These are phyloP conservation scores for Linderniella brevidens DNA, from an alignment of 257 asterid genomes.

Conservation along the genomic window DNA sequence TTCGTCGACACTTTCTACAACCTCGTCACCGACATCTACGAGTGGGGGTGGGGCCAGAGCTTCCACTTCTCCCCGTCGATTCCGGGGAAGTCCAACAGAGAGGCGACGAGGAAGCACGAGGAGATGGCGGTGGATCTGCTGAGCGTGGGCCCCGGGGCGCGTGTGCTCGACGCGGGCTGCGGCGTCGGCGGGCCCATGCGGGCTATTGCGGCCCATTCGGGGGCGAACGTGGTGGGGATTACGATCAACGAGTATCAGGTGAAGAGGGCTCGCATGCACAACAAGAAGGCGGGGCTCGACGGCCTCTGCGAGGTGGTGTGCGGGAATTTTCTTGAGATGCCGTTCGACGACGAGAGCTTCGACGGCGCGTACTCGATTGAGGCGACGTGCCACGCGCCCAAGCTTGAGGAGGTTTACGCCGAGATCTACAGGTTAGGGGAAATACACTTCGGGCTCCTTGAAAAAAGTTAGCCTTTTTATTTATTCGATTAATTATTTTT, in stretches of 20 bases:
- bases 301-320: conserved; percentile 52
- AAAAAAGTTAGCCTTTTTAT: too few species aligned
- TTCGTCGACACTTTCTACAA: conserved; percentile 76
- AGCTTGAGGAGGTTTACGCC: conserved; percentile 43
- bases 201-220: conserved; percentile 69
- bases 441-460: too few species aligned
- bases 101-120: conserved; percentile 64
- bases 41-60: conserved; percentile 89
- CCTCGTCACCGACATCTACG: conserved; percentile 71
- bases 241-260: conserved; percentile 79
- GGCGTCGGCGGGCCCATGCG: conserved; percentile 89
- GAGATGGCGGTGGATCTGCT: conserved; percentile 70
- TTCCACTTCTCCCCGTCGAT: conserved; percentile 65
- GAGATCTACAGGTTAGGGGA: conserved; percentile 33
- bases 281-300: conserved; percentile 58
- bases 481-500: too few species aligned
- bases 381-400: conserved; percentile 72
- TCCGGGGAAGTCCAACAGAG: conserved; percentile 53
- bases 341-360: conserved; percentile 36
- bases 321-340: conserved; percentile 70
- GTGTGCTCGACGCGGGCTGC: conserved; percentile 66
- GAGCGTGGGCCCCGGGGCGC: conserved; percentile 24
- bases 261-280: conserved; percentile 41
- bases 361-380: conserved; percentile 78
- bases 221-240: conserved; percentile 60